A percentile compares a stretch with the other conserved stretches of the same genome.
phyloP scores from a whole-genome alignment of 345 rosid species.

The Noccaea bulbosa region DNA sequence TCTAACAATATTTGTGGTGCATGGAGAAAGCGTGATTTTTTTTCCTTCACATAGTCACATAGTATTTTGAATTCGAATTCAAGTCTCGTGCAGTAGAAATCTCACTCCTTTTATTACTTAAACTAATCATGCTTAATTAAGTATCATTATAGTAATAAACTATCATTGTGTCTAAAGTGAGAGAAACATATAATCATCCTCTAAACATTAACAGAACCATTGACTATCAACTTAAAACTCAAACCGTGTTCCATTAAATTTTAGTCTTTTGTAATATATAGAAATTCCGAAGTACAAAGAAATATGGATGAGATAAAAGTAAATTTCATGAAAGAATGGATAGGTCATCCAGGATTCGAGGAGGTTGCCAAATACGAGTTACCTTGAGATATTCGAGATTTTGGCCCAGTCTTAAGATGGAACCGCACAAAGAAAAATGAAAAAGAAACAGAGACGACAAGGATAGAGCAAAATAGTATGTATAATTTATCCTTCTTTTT shows the following conservation, averaged over 20 bases:
- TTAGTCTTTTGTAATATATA: not conserved
- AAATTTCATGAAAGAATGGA: not conserved
- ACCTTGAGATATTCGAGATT: not conserved
- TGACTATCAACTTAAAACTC: not conserved
- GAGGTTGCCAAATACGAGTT: conserved; percentile 1
- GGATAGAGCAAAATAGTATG: not conserved
- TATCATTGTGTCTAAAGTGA: not conserved
- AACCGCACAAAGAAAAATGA: too few species aligned
- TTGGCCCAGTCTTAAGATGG: too few species aligned
- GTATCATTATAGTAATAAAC: not conserved
- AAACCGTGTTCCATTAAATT: not conserved
- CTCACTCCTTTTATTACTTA: not conserved
- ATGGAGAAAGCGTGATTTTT: not conserved
- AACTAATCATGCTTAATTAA: too few species aligned
- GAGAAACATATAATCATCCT: not conserved
- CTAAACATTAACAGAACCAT: not conserved
- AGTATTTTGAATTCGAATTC: not conserved
- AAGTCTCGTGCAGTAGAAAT: not conserved
- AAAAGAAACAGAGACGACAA: not conserved
- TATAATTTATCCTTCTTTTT: not conserved
- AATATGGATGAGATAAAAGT: not conserved
- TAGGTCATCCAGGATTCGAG: conserved; percentile 1
- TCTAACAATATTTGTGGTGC: not conserved
- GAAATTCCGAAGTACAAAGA: not conserved
- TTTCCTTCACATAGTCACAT: too few species aligned